Percentiles rank a stretch among this genome's conserved stretches.
Conservation (phyloP, 257 asterid species). For the Fraxinus americana region DNA sequence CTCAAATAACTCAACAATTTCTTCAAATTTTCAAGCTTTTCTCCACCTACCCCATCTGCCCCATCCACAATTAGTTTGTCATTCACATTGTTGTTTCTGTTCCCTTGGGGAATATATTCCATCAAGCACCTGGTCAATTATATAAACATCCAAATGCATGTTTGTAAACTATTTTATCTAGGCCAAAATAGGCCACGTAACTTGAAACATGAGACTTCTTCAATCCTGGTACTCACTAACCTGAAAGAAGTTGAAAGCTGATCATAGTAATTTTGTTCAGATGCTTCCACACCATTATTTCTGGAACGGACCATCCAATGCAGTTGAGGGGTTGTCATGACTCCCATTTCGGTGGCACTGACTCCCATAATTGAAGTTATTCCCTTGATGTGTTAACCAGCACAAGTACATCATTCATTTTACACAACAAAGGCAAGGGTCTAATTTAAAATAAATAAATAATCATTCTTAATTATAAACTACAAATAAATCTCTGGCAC, state of each 20-base stretch:
- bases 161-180: constrained; percentile 9
- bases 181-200: neutral
- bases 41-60: constrained; percentile 96
- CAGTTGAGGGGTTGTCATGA: constrained; percentile 89
- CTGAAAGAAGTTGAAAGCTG: constrained; percentile 75
- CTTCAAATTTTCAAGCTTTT: constrained; percentile 66
- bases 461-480: neutral
- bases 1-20: constrained; percentile 43
- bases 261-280: constrained; percentile 61
- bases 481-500: neutral
- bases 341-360: constrained; percentile 64
- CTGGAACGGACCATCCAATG: constrained; percentile 94
- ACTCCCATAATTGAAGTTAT: constrained; percentile 66
- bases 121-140: constrained; percentile 60
- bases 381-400: constrained; percentile 49
- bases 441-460: neutral
- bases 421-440: constrained; percentile 10
- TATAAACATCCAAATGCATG: constrained; percentile 10
- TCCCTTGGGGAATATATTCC: constrained; percentile 65
- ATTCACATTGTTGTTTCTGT: constrained; percentile 26
- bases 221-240: constrained; percentile 36
- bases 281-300: constrained; percentile 74
- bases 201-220: neutral
- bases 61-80: constrained; percentile 79
- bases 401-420: constrained; percentile 18